Evolutionary conservation across 2,329 filamentous ascomycete species (phyloP).

Genomic region (Dactylellina drechsleri): DNA sequence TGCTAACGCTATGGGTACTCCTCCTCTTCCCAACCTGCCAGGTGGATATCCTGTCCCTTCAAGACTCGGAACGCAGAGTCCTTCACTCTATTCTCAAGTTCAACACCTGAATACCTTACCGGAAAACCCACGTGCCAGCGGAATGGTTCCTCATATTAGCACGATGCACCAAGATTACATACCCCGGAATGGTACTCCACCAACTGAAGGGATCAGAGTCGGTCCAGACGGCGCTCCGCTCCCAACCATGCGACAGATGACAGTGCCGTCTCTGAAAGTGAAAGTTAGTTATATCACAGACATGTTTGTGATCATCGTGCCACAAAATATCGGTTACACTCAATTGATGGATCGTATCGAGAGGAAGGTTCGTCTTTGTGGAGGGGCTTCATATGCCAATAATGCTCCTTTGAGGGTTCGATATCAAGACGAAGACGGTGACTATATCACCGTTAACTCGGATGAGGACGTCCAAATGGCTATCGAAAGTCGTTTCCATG

Average conservation of each 20-base stretch:
- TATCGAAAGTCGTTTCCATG: slow-evolving; percentile 65
- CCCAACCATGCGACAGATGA: slow-evolving; percentile 41
- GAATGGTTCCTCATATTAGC: slow-evolving; percentile 58
- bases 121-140: slow-evolving; percentile 51
- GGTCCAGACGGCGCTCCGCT: slow-evolving; percentile 21
- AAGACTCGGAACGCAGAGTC: slow-evolving; percentile 44
- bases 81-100: slow-evolving; percentile 42
- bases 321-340: slow-evolving; percentile 93
- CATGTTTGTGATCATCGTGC: slow-evolving; percentile 76
- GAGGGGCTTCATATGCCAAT: slow-evolving; percentile 86
- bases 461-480: slow-evolving; percentile 97
- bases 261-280: slow-evolving; percentile 81
- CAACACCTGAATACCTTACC: slow-evolving; percentile 49
- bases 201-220: slow-evolving; percentile 27
- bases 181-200: slow-evolving; percentile 44
- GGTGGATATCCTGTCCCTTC: slow-evolving; percentile 36
- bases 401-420: slow-evolving; percentile 78
- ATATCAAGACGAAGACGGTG: slow-evolving; percentile 90
- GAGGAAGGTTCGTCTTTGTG: slow-evolving; percentile 76
- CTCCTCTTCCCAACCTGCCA: slow-evolving; percentile 65
- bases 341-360: slow-evolving; percentile 95
- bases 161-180: slow-evolving; percentile 60
- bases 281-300: slow-evolving; percentile 90
- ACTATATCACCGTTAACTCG: slow-evolving; percentile 90
- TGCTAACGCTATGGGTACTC: slow-evolving; percentile 62